Base-by-base conservation (phyloP, 176 grass and related monocot species). In the Coix lacrymajobi region DNA sequence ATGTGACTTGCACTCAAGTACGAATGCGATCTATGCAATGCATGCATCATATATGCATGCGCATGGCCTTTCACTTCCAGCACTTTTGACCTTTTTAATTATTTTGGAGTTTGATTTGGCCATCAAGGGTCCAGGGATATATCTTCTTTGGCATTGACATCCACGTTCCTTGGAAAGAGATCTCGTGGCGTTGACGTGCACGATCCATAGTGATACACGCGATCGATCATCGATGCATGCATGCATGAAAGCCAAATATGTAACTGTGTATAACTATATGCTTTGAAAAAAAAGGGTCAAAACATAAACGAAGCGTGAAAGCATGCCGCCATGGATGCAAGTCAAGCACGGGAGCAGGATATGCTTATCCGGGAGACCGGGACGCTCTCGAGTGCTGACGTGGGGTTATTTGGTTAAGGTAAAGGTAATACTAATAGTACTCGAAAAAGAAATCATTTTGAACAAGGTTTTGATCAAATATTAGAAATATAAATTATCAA, bases 1-100 rank as follows among this genome's bases (percentile, higher is more conserved):
- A 25, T 17, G 66, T 75, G 57, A 37, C 83, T 71, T 79, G 75
- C 54, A 79, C 75, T 41, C 57, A 79, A 65, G 44, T 11, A 20
- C 25, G 43, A 19, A 46, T 40, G 15, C 24, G n/a, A 33, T 45
- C 52, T n/a, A 0, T 62, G n/a, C n/a, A n/a, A 8, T 13, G 25
- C 11, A 32, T 32, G 11, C 34, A 20, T 19, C 4, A 57, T 24
- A 57, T 24, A 24, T 60, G n/a, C 49, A 52, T 52, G 49, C 11
- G 26, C 13, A 41, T 6, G 38, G 17, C 17, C 29, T 13, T 78
- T 46, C 9, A 20, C 20, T 83, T 62, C 6, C 22, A 75, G 10
- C 58, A 75, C 80, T 80, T 80, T 37, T 22, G 30, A 80, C 19
- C 3, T 8, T 34, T 34, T 48, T 43, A n/a, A n/a, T 48, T 5